Evolutionary conservation across 73 alveolate genomes (phyloP).

Genomic region (Paramecium sonneborni): DNA sequence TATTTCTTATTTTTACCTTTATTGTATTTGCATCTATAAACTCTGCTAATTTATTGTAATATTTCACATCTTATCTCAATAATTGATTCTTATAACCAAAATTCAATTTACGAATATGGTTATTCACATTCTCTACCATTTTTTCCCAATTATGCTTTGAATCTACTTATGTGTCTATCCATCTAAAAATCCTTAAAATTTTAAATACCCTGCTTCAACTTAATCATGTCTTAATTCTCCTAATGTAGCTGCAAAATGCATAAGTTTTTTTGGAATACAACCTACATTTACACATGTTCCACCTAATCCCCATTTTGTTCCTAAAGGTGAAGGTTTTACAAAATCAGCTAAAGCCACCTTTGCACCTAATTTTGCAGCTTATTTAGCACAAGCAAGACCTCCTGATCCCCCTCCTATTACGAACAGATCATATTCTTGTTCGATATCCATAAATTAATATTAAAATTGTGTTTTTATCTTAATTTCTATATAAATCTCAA

Average conservation of each 20-base stretch:
- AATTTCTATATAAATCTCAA: background rate
- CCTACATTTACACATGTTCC: conserved; percentile 99
- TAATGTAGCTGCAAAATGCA: conserved; percentile 97
- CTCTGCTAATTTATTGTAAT: conserved; percentile 93
- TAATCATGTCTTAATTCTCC: conserved; percentile 85
- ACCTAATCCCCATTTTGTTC: conserved; percentile 92
- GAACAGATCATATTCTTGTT: conserved; percentile 85
- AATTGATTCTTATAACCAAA: conserved; percentile 91
- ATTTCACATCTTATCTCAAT: conserved; percentile 78
- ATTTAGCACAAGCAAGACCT: conserved; percentile 96
- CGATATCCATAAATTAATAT: conserved; percentile 53
- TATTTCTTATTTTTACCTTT: conserved; percentile 35
- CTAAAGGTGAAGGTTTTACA: conserved; percentile 96
- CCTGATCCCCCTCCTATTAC: conserved; percentile 99
- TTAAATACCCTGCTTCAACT: conserved; percentile 75
- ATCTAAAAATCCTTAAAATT: conserved; percentile 11
- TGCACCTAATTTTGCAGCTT: conserved; percentile 92
- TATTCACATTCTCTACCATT: conserved; percentile 87
- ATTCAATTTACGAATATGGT: conserved; percentile 85
- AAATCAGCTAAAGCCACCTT: conserved; percentile 97
- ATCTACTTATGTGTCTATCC: conserved; percentile 63
- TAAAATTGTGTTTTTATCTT: background rate
- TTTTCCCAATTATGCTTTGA: conserved; percentile 88
- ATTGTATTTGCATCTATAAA: conserved; percentile 94
- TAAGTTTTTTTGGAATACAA: conserved; percentile 99